Percentiles rank a stretch among this genome's conserved stretches.
Conservation (phyloP, 257 asterid genomes). For the Coffea eugenioides region DNA sequence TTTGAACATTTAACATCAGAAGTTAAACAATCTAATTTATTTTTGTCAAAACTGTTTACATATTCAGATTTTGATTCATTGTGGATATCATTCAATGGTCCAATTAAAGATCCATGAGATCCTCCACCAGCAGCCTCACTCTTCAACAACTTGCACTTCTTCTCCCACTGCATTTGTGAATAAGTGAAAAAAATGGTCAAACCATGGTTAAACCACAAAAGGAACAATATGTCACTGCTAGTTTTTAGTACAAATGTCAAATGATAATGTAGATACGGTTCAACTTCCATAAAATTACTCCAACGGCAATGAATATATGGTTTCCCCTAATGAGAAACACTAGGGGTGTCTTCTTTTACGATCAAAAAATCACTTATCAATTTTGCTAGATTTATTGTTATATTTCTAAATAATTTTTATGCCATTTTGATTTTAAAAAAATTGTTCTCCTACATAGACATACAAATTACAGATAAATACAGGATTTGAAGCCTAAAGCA, state of each 20-base stretch:
- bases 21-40: slow-evolving; percentile 43
- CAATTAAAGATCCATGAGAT: slow-evolving; percentile 38
- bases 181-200: neutral
- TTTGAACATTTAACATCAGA: slow-evolving; percentile 39
- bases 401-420: neutral
- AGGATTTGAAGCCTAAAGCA: neutral
- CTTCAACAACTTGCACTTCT: slow-evolving; percentile 59
- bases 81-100: slow-evolving; percentile 77
- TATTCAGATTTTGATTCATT: slow-evolving; percentile 61
- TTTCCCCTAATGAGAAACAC: neutral
- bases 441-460: neutral
- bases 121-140: slow-evolving; percentile 48
- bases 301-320: neutral
- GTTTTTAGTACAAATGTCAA: neutral
- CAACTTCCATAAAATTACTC: neutral
- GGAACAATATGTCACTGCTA: neutral
- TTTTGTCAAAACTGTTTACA: slow-evolving; percentile 53
- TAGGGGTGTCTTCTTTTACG: neutral
- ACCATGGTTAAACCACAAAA: neutral
- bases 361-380: neutral
- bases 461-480: neutral
- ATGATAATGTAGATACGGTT: neutral
- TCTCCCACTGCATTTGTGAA: slow-evolving; percentile 73
- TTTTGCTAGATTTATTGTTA: neutral
- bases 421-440: neutral